Percentiles rank a stretch among this genome's conserved stretches.
phyloP scores from a whole-genome alignment of 106 monocot species.

The Ottelia alismoides region DNA sequence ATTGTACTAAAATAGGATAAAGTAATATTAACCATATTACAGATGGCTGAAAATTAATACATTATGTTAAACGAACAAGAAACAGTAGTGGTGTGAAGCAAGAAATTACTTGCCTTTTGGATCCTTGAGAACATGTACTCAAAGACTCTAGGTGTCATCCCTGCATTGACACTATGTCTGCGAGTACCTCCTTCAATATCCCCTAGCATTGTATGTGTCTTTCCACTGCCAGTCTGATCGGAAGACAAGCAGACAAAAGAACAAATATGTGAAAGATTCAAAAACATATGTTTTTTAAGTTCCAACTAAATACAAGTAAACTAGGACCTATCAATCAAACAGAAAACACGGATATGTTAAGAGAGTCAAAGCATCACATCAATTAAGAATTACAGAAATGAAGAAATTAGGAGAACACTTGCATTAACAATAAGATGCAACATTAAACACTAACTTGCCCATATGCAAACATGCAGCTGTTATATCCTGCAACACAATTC shows the following conservation, averaged over 20 bases:
- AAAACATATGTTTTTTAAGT: background rate
- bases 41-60: background rate
- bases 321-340: too few species aligned
- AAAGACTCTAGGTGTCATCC: slow-evolving; percentile 97
- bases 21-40: background rate
- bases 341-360: background rate
- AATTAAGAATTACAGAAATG: background rate
- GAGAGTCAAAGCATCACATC: background rate
- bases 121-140: slow-evolving; percentile 85
- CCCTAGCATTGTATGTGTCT: slow-evolving; percentile 94
- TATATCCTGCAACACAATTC: slow-evolving; percentile 86
- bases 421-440: background rate
- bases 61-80: background rate
- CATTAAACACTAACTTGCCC: slow-evolving; percentile 51
- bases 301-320: background rate
- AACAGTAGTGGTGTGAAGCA: background rate
- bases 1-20: background rate
- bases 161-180: slow-evolving; percentile 66
- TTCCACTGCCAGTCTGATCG: slow-evolving; percentile 92
- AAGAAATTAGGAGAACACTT: background rate
- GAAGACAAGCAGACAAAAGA: slow-evolving; percentile 1
- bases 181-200: slow-evolving; percentile 83
- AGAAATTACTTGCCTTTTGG: slow-evolving; percentile 47
- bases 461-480: slow-evolving; percentile 98
- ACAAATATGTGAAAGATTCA: too few species aligned